Evolutionary conservation across 108 stramenopile genomes (phyloP), one percentile per base, ranked within the genome.

Genomic region (Cyclotella atomus): DNA sequence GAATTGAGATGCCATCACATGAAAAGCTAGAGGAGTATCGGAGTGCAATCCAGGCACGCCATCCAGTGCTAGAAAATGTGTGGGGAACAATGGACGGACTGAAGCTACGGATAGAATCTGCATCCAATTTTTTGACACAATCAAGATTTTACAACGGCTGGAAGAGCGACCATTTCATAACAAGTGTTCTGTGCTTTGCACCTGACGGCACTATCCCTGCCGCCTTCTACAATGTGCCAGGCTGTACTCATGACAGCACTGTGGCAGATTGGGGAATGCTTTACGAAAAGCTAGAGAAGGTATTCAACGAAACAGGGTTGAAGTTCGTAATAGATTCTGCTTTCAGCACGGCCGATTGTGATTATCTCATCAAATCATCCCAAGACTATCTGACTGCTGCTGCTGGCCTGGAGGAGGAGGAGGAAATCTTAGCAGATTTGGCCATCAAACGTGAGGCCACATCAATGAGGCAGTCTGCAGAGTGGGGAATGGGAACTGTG

Each of bases 401-500:
- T 52, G 4, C 3, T 28, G 45, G 60, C 19, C 0, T 45, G 19
- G 7, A 6, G 15, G 19, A 2, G n/a, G 7, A 1, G 17, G 30
- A 30, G 29, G 69, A 46, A 15, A 9, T 2, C 9, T 16, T 20
- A 2, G 29, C 2, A 16, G 2, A 49, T 32, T 14, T 34, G 19
- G 21, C n/a, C 14, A 59, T 14, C 12, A 71, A 60, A 30, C 15
- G 55, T n/a, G 52, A 1, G 1, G 70, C 70, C 10, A 71, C 70
- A n/a, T 60, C 59, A 35, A 46, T 60, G 43, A 28, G 70, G 3
- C 70, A 71, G 32, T 44, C 59, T 17, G 27, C 77, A 3, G 68
- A 84, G 20, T 79, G 78, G 83, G 77, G 83, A 34, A 84, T 79
- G 83, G 44, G 73, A 14, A 36, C 54, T 21, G 14, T 83, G 7